Conservation (phyloP, 2,329 filamentous ascomycete genomes). For the Ramularia collo-cygni region DNA sequence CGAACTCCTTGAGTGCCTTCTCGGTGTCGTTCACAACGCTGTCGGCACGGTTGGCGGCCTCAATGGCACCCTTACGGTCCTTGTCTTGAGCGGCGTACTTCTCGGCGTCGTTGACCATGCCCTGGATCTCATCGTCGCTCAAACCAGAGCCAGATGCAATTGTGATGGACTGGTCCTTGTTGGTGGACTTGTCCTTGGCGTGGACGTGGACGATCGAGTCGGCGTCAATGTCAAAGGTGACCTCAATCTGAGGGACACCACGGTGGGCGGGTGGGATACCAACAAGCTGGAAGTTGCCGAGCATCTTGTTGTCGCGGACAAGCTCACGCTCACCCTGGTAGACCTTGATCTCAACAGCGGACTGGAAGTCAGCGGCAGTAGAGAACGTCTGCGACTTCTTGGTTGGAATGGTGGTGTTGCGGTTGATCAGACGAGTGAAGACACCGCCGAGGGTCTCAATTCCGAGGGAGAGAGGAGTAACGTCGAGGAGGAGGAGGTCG, state of each 20-base stretch:
- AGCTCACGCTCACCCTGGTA: slow-evolving; percentile 99
- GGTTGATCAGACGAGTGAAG: slow-evolving; percentile 95
- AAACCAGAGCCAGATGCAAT: slow-evolving; percentile 97
- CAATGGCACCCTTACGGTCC: slow-evolving; percentile 91
- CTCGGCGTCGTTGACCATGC: slow-evolving; percentile 97
- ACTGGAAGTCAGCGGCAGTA: slow-evolving; percentile 96
- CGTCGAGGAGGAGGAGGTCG: slow-evolving; percentile 92
- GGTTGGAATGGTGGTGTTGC: slow-evolving; percentile 97
- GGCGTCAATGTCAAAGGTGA: slow-evolving; percentile 97
- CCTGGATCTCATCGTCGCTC: slow-evolving; percentile 87
- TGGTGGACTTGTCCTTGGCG: slow-evolving; percentile 98
- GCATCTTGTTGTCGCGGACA: slow-evolving; percentile 95
- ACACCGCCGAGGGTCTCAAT: slow-evolving; percentile 99
- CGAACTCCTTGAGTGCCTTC: slow-evolving; percentile 94
- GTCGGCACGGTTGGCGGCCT: slow-evolving; percentile 95
- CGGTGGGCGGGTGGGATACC: slow-evolving; percentile 94
- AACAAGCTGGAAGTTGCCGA: slow-evolving; percentile 98
- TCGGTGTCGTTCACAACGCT: slow-evolving; percentile 95
- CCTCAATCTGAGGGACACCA: slow-evolving; percentile 92
- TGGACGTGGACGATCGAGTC: slow-evolving; percentile 97
- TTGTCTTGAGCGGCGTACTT: slow-evolving; percentile 92
- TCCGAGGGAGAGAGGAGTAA: slow-evolving; percentile 92
- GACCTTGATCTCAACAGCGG: slow-evolving; percentile 98
- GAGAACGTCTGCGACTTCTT: slow-evolving; percentile 99
- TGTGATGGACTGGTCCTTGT: slow-evolving; percentile 99